These are phyloP conservation scores for Kodamaea leandrae DNA, from an alignment of 805 yeast species.

Conservation along the genomic window DNA sequence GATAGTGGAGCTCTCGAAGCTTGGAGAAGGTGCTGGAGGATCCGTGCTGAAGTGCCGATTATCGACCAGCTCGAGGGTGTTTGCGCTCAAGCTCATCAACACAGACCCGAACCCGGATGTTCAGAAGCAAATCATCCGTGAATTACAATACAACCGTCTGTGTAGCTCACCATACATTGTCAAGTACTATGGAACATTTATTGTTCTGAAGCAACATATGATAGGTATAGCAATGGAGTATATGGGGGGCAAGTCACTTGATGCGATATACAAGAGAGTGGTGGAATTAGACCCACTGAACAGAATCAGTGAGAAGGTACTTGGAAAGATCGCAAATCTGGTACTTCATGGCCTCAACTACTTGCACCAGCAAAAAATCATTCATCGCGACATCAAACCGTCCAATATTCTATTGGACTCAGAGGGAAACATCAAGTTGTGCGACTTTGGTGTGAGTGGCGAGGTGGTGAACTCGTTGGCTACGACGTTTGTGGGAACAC, in stretches of 20 bases:
- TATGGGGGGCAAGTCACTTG: slow-evolving; percentile 91
- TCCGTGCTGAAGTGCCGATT: slow-evolving; percentile 78
- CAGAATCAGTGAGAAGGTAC: slow-evolving; percentile 85
- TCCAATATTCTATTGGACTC: slow-evolving; percentile 80
- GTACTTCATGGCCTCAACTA: slow-evolving; percentile 84
- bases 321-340: slow-evolving; percentile 86
- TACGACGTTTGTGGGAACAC: slow-evolving; percentile 95
- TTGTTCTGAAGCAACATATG: slow-evolving; percentile 70
- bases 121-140: slow-evolving; percentile 87
- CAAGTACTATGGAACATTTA: slow-evolving; percentile 87
- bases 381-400: slow-evolving; percentile 95
- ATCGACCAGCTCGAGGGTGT: slow-evolving; percentile 51
- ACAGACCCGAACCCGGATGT: slow-evolving; percentile 81
- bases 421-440: slow-evolving; percentile 80
- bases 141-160: slow-evolving; percentile 79
- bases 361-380: slow-evolving; percentile 80
- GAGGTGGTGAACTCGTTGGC: slow-evolving; percentile 94
- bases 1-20: slow-evolving; percentile 62
- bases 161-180: slow-evolving; percentile 86
- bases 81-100: slow-evolving; percentile 78
- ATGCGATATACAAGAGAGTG: slow-evolving; percentile 82
- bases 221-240: slow-evolving; percentile 96
- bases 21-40: slow-evolving; percentile 97
- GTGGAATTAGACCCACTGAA: slow-evolving; percentile 64
- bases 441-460: slow-evolving; percentile 98